Evolutionary conservation across 805 yeast genomes (phyloP).

Genomic region (Sporopachydermia lactativora): DNA sequence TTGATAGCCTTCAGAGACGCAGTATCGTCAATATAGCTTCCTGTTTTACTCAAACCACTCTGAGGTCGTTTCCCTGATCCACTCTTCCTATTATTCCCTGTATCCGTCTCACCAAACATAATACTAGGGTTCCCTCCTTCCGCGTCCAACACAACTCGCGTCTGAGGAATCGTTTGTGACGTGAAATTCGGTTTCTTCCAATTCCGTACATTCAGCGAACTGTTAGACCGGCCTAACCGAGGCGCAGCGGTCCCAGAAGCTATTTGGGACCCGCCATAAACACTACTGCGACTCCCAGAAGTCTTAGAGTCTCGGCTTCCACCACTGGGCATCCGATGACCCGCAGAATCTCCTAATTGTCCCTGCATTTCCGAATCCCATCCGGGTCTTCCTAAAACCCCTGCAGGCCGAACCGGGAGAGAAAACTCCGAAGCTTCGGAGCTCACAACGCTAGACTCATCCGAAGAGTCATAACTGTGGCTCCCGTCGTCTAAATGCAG

Average conservation of each 20-base stretch:
- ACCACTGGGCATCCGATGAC: no score
- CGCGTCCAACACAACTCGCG: slow-evolving; percentile 53
- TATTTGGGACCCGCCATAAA: no score
- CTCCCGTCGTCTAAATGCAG: slow-evolving; percentile 8
- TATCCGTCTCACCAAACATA: slow-evolving; percentile 23
- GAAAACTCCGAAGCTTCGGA: slow-evolving; percentile 16
- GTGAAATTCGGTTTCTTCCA: slow-evolving; percentile 43
- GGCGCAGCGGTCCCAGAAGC: slow-evolving; percentile 17
- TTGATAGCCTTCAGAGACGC: background rate
- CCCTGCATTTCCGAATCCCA: no score
- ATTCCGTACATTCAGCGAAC: slow-evolving; percentile 4
- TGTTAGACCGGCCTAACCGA: slow-evolving; percentile 7
- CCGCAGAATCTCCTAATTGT: no score
- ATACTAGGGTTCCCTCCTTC: slow-evolving; percentile 56
- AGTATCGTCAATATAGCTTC: background rate
- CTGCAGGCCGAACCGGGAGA: no score
- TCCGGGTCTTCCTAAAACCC: no score
- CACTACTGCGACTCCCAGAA: no score
- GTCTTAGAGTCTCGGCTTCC: no score
- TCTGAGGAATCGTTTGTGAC: slow-evolving; percentile 57
- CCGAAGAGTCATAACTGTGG: slow-evolving; percentile 15
- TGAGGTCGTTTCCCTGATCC: background rate
- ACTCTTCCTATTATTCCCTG: background rate
- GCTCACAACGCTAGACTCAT: slow-evolving; percentile 12
- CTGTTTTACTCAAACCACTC: background rate